Evolutionary conservation across 2,329 filamentous ascomycete genomes (phyloP).

Genomic region (Cephalotrichum gorgonifer): DNA sequence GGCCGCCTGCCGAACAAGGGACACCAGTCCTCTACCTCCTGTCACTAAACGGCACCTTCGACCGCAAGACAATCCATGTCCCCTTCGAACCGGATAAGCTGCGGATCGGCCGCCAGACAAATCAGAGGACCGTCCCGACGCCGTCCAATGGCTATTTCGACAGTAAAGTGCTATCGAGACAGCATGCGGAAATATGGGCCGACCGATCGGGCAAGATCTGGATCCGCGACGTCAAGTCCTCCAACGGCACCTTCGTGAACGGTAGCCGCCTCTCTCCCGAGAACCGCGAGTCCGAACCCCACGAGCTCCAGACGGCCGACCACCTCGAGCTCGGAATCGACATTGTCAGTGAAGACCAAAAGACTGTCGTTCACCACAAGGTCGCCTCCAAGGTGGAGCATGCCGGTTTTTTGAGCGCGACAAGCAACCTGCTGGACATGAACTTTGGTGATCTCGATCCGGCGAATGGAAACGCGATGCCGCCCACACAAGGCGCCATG

Average conservation of each 20-base stretch:
- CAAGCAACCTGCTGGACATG: constrained; percentile 73
- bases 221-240: constrained; percentile 96
- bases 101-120: constrained; percentile 91
- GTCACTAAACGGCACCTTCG: constrained; percentile 92
- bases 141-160: constrained; percentile 92
- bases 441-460: constrained; percentile 89
- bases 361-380: constrained; percentile 96
- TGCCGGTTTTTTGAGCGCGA: constrained; percentile 69
- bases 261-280: constrained; percentile 81
- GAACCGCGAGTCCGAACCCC: constrained; percentile 91
- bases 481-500: constrained; percentile 55
- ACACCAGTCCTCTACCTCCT: constrained; percentile 76
- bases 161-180: constrained; percentile 90
- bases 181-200: constrained; percentile 97
- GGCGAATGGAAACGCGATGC: constrained; percentile 62
- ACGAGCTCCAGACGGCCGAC: constrained; percentile 84
- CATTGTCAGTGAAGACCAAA: constrained; percentile 97
- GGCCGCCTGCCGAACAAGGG: constrained; percentile 53
- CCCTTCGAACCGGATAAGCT: constrained; percentile 91
- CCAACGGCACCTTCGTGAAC: constrained; percentile 97
- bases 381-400: constrained; percentile 95
- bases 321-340: constrained; percentile 93
- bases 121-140: constrained; percentile 89
- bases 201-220: constrained; percentile 75
- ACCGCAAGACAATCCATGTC: constrained; percentile 90